phyloP scores from a whole-genome alignment of 1,139 yeast species.

The Meyerozyma carpophila region DNA sequence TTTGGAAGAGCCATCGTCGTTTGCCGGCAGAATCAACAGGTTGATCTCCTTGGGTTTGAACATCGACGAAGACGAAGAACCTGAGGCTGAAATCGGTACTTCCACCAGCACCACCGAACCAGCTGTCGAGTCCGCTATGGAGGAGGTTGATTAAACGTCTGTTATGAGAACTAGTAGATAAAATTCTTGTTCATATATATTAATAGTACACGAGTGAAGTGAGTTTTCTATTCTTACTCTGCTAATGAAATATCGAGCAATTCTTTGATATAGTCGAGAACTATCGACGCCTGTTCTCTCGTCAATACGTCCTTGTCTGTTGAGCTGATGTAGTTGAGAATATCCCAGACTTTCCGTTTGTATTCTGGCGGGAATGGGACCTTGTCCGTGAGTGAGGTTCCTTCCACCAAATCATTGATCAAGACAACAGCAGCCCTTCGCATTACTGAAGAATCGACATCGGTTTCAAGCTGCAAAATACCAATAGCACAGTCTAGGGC shows the following conservation, averaged over 20 bases:
- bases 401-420: constrained; percentile 56
- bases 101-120: constrained; percentile 51
- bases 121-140: constrained; percentile 93
- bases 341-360: constrained; percentile 32
- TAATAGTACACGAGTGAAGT: neutral
- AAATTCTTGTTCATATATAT: constrained; percentile 1
- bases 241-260: constrained; percentile 14
- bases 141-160: constrained; percentile 82
- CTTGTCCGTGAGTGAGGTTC: constrained; percentile 35
- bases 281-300: constrained; percentile 50
- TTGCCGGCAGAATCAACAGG: constrained; percentile 97
- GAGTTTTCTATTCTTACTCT: neutral
- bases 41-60: constrained; percentile 96
- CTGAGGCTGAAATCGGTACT: constrained; percentile 40
- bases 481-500: constrained; percentile 75
- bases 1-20: constrained; percentile 95
- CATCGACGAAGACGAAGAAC: constrained; percentile 85
- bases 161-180: neutral
- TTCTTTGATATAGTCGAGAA: constrained; percentile 41
- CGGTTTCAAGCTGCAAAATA: constrained; percentile 54
- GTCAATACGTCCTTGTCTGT: constrained; percentile 55
- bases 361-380: constrained; percentile 47
- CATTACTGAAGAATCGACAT: constrained; percentile 46
- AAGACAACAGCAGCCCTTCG: constrained; percentile 73
- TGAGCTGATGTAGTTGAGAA: constrained; percentile 39